Evolutionary conservation across 1,284 basidiomycete genomes (phyloP).

Genomic region (Ceratobasidium sp.): DNA sequence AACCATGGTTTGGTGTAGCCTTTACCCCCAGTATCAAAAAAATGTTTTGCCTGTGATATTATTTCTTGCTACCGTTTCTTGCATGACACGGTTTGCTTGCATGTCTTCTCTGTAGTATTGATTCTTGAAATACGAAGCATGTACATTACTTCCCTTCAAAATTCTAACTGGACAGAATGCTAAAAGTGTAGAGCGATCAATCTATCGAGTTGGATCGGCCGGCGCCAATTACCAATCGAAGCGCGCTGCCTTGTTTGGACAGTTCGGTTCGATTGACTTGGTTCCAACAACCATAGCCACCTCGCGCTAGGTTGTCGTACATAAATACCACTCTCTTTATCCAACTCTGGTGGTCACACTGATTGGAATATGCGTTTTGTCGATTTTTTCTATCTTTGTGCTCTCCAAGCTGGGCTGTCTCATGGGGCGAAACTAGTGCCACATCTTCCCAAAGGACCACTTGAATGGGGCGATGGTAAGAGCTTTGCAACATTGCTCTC

Average conservation of each 20-base stretch:
- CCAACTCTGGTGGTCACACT: too few relatives aligned
- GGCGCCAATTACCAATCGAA: neutral
- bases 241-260: slow-evolving; percentile 13
- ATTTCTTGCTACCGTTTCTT: neutral
- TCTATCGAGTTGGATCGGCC: slow-evolving; percentile 9
- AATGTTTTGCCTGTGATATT: slow-evolving; percentile 1
- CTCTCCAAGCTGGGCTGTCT: slow-evolving; percentile 10
- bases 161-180: neutral
- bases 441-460: slow-evolving; percentile 22
- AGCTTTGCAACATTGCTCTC: neutral
- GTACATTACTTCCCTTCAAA: slow-evolving; percentile 29
- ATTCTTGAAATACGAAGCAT: slow-evolving; percentile 33
- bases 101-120: slow-evolving; percentile 3
- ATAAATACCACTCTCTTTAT: neutral
- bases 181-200: neutral
- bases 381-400: neutral
- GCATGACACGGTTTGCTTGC: slow-evolving; percentile 8
- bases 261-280: slow-evolving; percentile 5
- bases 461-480: slow-evolving; percentile 34
- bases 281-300: slow-evolving; percentile 14
- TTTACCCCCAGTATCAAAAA: slow-evolving; percentile 5
- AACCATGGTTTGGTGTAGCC: slow-evolving; percentile 6
- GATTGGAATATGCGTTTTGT: neutral
- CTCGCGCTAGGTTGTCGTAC: neutral
- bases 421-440: slow-evolving; percentile 2